phyloP scores from a whole-genome alignment of 768 basidiomycete genomes.

The Tephrocybe sp. region DNA sequence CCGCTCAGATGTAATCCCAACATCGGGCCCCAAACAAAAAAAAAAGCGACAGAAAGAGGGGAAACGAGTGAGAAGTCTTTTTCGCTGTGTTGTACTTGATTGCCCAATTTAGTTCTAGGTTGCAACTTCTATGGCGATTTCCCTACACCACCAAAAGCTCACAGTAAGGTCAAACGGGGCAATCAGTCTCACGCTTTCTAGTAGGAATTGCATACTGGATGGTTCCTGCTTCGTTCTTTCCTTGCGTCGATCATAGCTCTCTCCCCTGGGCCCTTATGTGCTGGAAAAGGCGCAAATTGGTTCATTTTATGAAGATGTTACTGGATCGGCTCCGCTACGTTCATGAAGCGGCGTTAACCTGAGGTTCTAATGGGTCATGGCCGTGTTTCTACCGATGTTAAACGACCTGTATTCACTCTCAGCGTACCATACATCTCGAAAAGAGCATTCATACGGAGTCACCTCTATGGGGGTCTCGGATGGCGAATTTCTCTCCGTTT shows the following conservation, averaged over 20 bases:
- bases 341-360: background rate
- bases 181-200: constrained; percentile 71
- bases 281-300: background rate
- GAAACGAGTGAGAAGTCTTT: constrained; percentile 25
- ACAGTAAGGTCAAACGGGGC: constrained; percentile 63
- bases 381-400: too few species aligned
- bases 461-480: too few species aligned
- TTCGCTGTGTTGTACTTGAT: background rate
- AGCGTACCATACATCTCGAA: too few species aligned
- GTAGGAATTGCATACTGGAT: constrained; percentile 7
- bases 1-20: constrained; percentile 58
- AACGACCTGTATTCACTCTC: too few species aligned
- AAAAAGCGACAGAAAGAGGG: constrained; percentile 53
- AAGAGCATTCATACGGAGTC: too few species aligned
- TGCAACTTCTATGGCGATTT: constrained; percentile 53
- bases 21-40: constrained; percentile 37
- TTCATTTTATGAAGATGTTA: background rate
- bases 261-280: background rate
- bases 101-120: constrained; percentile 25
- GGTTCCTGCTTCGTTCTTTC: constrained; percentile 3
- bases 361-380: too few species aligned
- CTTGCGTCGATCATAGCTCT: background rate
- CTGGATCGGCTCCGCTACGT: background rate
- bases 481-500: background rate
- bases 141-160: constrained; percentile 61